Percentiles rank a stretch among this genome's conserved stretches.
These are phyloP conservation scores for Lentinula lateritia DNA, from an alignment of 768 basidiomycete species.

Conservation along the genomic window DNA sequence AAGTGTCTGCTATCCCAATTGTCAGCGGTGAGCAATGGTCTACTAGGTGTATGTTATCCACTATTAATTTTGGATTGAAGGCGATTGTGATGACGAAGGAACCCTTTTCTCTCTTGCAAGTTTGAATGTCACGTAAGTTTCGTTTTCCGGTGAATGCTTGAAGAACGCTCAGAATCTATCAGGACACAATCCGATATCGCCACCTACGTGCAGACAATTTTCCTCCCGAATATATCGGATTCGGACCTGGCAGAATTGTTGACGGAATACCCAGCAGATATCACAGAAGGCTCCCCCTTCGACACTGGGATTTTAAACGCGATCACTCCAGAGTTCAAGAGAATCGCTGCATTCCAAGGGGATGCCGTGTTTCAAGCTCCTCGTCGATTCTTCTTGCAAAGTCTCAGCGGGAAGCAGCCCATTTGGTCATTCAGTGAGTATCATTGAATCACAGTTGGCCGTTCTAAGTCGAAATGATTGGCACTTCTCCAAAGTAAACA, in stretches of 20 bases:
- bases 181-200: constrained; percentile 15
- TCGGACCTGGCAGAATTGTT: constrained; percentile 8
- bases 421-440: constrained; percentile 35
- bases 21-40: constrained; percentile 29
- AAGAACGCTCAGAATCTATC: background rate
- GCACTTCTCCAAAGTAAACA: constrained; percentile 16
- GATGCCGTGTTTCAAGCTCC: constrained; percentile 32
- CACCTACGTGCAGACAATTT: constrained; percentile 14
- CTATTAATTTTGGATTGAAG: constrained; percentile 15
- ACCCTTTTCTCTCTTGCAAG: constrained; percentile 43
- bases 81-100: constrained; percentile 57
- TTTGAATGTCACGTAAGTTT: constrained; percentile 41
- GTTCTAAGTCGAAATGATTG: background rate
- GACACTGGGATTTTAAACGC: constrained; percentile 24
- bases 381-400: constrained; percentile 27
- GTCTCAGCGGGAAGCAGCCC: constrained; percentile 23
- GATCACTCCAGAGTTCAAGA: constrained; percentile 28
- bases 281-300: constrained; percentile 30
- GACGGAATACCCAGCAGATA: constrained; percentile 18
- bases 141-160: background rate
- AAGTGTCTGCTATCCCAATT: constrained; percentile 43
- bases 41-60: background rate
- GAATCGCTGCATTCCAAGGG: constrained; percentile 29
- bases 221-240: constrained; percentile 8
- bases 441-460: background rate